Conservation (phyloP, 768 basidiomycete species). For the Rubroboletus satanas region DNA sequence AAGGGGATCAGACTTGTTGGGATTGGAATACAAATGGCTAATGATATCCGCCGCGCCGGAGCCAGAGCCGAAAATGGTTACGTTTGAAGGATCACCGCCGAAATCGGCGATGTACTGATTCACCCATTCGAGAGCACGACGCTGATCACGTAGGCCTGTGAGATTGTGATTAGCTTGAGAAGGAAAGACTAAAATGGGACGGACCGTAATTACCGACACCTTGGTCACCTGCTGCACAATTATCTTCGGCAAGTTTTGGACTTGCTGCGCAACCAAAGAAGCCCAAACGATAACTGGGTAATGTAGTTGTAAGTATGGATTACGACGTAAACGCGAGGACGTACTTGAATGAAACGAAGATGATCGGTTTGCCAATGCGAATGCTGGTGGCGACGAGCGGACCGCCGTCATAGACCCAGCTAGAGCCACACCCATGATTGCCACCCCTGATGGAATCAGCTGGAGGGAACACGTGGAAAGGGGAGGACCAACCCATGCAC, state of each 20-base stretch:
- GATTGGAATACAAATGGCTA: constrained; percentile 58
- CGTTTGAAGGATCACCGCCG: constrained; percentile 58
- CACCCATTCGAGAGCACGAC: constrained; percentile 61
- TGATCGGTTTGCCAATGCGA: constrained; percentile 56
- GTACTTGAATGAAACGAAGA: constrained; percentile 75
- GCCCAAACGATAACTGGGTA: constrained; percentile 66
- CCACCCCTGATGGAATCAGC: constrained; percentile 51
- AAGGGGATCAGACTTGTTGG: constrained; percentile 55
- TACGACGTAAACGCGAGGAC: constrained; percentile 29
- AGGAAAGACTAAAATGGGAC: constrained; percentile 16
- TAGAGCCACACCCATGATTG: constrained; percentile 67
- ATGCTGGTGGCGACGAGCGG: constrained; percentile 68
- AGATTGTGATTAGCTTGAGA: constrained; percentile 1
- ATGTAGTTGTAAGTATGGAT: constrained; percentile 7
- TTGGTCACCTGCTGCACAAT: constrained; percentile 56
- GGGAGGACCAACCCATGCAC: constrained; percentile 65
- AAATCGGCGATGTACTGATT: constrained; percentile 56
- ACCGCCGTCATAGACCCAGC: constrained; percentile 76
- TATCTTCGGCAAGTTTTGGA: constrained; percentile 62
- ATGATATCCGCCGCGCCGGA: constrained; percentile 53
- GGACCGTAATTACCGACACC: constrained; percentile 77
- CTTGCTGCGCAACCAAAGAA: constrained; percentile 74
- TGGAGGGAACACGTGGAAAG: constrained; percentile 6
- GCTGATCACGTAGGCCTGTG: constrained; percentile 61
- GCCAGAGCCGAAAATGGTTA: constrained; percentile 42